Evolutionary conservation across 257 asterid genomes (phyloP).

Genomic region (Lycium barbarum): DNA sequence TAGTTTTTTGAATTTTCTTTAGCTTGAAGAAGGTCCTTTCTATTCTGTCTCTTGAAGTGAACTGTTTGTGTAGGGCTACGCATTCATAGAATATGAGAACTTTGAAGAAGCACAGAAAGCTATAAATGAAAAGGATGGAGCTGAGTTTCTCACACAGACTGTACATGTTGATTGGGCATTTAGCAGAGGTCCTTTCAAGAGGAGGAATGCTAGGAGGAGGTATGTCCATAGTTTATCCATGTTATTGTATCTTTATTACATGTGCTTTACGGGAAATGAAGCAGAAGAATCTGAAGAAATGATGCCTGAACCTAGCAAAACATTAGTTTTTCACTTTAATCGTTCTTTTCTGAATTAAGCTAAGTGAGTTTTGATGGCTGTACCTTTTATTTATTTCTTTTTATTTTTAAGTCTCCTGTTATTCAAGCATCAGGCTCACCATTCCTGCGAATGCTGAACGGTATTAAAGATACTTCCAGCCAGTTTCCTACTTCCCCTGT

Average conservation of each 20-base stretch:
- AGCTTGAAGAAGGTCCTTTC: constrained; percentile 24
- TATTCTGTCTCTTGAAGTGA: neutral
- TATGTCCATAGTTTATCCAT: constrained; percentile 35
- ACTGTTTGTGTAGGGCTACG: constrained; percentile 61
- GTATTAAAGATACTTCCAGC: neutral
- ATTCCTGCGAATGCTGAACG: neutral
- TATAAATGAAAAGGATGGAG: constrained; percentile 70
- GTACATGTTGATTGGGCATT: constrained; percentile 90
- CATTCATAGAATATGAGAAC: constrained; percentile 77
- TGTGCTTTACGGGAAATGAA: neutral
- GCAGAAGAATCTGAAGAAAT: neutral
- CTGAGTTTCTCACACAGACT: constrained; percentile 65
- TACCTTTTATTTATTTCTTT: neutral
- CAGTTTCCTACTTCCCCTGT: neutral
- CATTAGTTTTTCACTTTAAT: neutral
- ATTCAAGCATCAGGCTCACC: neutral
- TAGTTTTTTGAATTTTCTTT: neutral
- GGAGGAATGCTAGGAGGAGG: constrained; percentile 85
- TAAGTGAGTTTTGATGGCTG: neutral
- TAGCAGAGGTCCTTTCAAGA: constrained; percentile 90
- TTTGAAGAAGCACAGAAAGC: constrained; percentile 84
- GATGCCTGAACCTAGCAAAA: neutral
- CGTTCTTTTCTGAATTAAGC: neutral
- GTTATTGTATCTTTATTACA: neutral
- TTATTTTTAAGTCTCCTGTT: neutral